Percentiles rank a stretch among this genome's conserved stretches.
phyloP scores from a whole-genome alignment of 2,329 filamentous ascomycete genomes.

The Ilyonectria mors-panacis region DNA sequence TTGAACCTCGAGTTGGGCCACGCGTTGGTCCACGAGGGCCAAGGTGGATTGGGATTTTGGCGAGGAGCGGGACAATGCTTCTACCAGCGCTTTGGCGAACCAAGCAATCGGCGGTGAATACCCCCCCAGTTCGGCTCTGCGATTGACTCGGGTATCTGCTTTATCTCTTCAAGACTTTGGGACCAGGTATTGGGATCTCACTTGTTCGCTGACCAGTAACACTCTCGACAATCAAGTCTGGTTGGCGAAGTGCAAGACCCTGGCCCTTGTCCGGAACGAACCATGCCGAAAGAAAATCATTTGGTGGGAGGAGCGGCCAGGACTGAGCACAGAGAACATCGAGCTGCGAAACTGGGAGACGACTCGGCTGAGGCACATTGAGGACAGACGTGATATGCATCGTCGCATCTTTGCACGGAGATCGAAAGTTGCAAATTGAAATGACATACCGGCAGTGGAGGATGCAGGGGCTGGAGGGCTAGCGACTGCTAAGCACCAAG shows the following conservation, averaged over 20 bases:
- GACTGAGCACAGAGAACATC: no score
- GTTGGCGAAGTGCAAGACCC: no score
- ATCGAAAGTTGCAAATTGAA: not conserved
- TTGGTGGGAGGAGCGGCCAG: not conserved
- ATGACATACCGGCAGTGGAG: not conserved
- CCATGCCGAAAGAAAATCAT: not conserved
- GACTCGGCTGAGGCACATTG: not conserved
- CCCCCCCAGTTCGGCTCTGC: not conserved
- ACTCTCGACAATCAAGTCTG: not conserved
- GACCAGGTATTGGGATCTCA: not conserved
- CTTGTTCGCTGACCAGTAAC: not conserved
- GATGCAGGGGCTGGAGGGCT: not conserved
- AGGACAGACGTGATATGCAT: no score
- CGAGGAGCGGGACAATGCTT: conserved; percentile 8
- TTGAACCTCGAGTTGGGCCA: not conserved
- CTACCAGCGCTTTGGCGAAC: not conserved
- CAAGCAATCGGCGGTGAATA: not conserved
- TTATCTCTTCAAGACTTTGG: conserved; percentile 33
- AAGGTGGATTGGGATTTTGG: conserved; percentile 14
- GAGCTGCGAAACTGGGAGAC: not conserved
- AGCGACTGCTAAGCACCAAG: not conserved
- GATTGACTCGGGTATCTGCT: conserved; percentile 35
- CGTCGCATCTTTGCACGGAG: no score
- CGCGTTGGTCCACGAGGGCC: conserved; percentile 4
- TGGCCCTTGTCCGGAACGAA: not conserved